Base-by-base conservation (phyloP, 345 rosid species). In the Punica granatum region DNA sequence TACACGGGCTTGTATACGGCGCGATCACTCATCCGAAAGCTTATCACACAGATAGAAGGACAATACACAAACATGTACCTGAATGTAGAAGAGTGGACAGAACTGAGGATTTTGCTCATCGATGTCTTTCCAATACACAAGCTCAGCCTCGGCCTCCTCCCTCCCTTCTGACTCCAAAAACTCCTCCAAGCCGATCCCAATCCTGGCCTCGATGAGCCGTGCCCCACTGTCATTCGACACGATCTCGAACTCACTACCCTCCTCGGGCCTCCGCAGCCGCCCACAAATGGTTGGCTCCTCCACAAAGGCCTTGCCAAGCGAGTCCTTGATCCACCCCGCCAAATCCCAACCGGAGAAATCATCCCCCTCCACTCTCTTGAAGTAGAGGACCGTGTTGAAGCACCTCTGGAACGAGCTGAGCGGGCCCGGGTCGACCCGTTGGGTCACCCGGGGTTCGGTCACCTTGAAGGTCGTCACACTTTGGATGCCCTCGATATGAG, bases 321-420 rank as follows among this genome's bases (percentile, higher is more conserved):
- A 88, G 71, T 86, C 93, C 79, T 76, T 90, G 5, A 88, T 81
- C 92, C 91, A 88, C 11, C 97, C 90, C 2, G 96, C 87, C 7
- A 69, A 78, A 14, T 69, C 21, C 92, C 92, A 82, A 1, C 90
- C 94, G 11, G 88, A 82, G 62, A 74, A 87, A 28, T 72, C 69
- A 9, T 65, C 62, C 59, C 78, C 87, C 71, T 7, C 54, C 30
- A 25, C 72, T 34, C 81, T 68, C 25, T 74, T 73, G 66, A 84
- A 87, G 69, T 72, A 84, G 6, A 88, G 70, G 6, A 88, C 79
- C 36, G 84, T 36, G 83, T 83, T 85, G 15, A 86, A 53, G 66
- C 83, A 71, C 61, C 78, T 76, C 63, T 66, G 67, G 72, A 84
- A 84, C 67, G 73, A 68, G 32, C 79, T 77, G 18, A 54, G 69